Percentiles rank a stretch among this genome's conserved stretches.
These are phyloP conservation scores for Phytophthora litchii DNA, from an alignment of 352 stramenopile genomes.

Conservation along the genomic window DNA sequence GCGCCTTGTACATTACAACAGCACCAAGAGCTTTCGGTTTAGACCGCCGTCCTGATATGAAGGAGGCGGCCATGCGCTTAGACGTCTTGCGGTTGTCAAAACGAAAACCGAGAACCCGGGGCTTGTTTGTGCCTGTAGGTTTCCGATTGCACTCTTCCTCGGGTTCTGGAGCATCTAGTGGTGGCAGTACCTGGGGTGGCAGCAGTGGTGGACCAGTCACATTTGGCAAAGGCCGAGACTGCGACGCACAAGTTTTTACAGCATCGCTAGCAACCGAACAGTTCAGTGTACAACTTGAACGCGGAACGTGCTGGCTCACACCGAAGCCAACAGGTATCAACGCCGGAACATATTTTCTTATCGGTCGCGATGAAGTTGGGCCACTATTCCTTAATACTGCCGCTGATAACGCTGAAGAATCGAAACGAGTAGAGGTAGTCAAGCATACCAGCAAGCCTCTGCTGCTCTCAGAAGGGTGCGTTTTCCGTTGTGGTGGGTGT, in stretches of 20 bases:
- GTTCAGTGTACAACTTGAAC: conserved; percentile 68
- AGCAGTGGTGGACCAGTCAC: conserved; percentile 47
- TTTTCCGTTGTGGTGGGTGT: conserved; percentile 64
- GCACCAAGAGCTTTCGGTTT: conserved; percentile 56
- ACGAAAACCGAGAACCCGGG: conserved; percentile 50
- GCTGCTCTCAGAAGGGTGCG: conserved; percentile 68
- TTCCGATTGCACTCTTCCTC: conserved; percentile 52
- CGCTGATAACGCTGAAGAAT: background rate
- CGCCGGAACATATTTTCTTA: conserved; percentile 72
- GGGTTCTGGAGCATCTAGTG: conserved; percentile 28
- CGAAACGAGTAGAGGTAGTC: conserved; percentile 40
- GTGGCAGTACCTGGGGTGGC: conserved; percentile 31
- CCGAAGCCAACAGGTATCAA: conserved; percentile 66
- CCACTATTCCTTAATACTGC: background rate
- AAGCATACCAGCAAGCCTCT: conserved; percentile 73
- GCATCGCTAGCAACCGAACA: conserved; percentile 62
- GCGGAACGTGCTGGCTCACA: conserved; percentile 62
- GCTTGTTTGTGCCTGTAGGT: conserved; percentile 59
- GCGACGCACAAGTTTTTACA: conserved; percentile 65
- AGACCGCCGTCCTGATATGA: conserved; percentile 65
- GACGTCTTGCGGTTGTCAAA: conserved; percentile 72
- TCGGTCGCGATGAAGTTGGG: conserved; percentile 47
- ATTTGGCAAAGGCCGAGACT: conserved; percentile 64
- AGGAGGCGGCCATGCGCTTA: conserved; percentile 64
- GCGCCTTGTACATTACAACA: conserved; percentile 55